Evolutionary conservation across 352 stramenopile genomes (phyloP).

Genomic region (Globisporangium lucens): DNA sequence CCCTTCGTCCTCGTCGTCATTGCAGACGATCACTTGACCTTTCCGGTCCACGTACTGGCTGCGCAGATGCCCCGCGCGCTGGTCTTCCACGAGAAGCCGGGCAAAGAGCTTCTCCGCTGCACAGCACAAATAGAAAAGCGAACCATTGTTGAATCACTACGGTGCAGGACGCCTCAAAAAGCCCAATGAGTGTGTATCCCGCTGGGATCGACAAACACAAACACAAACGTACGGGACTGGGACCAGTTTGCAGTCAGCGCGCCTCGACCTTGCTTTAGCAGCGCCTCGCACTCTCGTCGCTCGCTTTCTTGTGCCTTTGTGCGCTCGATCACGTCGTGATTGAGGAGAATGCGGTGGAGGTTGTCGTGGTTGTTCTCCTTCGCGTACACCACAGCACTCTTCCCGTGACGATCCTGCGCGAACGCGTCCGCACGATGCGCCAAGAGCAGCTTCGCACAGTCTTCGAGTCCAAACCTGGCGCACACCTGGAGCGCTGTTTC

Average conservation of each 20-base stretch:
- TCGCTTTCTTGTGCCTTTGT: slow-evolving; percentile 31
- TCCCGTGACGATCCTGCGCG: slow-evolving; percentile 32
- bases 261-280: slow-evolving; percentile 43
- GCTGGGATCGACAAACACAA: background rate
- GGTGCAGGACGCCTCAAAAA: background rate
- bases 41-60: slow-evolving; percentile 57
- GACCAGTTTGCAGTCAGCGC: slow-evolving; percentile 48
- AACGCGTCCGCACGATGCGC: slow-evolving; percentile 31
- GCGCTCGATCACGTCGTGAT: slow-evolving; percentile 42
- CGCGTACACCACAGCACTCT: slow-evolving; percentile 44
- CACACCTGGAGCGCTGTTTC: slow-evolving; percentile 58
- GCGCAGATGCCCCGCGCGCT: slow-evolving; percentile 46
- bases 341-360: slow-evolving; percentile 40
- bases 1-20: slow-evolving; percentile 24
- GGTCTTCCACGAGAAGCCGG: slow-evolving; percentile 43
- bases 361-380: slow-evolving; percentile 26
- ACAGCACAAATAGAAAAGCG: slow-evolving; percentile 6
- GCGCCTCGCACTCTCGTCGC: slow-evolving; percentile 15
- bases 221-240: slow-evolving; percentile 36
- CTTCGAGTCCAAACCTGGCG: slow-evolving; percentile 45
- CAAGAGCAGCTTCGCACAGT: slow-evolving; percentile 58
- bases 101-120: slow-evolving; percentile 46
- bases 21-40: slow-evolving; percentile 48
- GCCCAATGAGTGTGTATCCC: background rate
- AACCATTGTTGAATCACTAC: too few species aligned